A percentile compares a stretch with the other conserved stretches of the same genome.
These are phyloP conservation scores for Gillenia trifoliata DNA, from an alignment of 306 rosid genomes.

Conservation along the genomic window DNA sequence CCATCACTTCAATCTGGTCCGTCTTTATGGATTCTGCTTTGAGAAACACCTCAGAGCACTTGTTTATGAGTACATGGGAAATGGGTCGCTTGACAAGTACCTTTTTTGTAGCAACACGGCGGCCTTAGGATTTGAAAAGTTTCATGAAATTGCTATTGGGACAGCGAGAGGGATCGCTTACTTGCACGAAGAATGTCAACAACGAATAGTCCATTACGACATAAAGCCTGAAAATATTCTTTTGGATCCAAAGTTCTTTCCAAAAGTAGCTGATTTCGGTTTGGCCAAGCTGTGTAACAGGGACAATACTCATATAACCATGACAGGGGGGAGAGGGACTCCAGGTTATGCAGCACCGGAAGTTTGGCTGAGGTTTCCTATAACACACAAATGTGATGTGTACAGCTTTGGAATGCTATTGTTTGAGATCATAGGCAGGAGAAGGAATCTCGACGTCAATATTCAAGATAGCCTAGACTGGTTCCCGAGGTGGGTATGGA, in stretches of 20 bases:
- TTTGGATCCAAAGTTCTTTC: conserved; percentile 16
- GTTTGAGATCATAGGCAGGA: conserved; percentile 41
- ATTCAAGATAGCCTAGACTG: conserved; percentile 31
- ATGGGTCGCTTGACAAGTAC: conserved; percentile 26
- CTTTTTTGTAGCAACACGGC: conserved; percentile 18
- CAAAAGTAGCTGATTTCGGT: conserved; percentile 50
- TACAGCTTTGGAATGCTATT: conserved; percentile 41
- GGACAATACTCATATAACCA: conserved; percentile 24
- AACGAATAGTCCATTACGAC: conserved; percentile 48
- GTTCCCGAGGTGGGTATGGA: conserved; percentile 45
- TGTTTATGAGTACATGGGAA: conserved; percentile 27
- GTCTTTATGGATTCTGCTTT: conserved; percentile 37
- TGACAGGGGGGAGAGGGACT: conserved; percentile 43
- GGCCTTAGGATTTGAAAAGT: conserved; percentile 27
- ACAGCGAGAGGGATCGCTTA: conserved; percentile 42
- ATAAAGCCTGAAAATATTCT: conserved; percentile 51
- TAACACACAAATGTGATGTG: conserved; percentile 34
- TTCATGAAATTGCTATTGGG: conserved; percentile 40
- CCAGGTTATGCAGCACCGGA: conserved; percentile 47
- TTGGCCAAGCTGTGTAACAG: conserved; percentile 40
- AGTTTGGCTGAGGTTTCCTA: conserved; percentile 31
- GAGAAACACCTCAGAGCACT: conserved; percentile 32
- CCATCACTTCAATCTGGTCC: conserved; percentile 41
- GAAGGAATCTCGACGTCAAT: conserved; percentile 31
- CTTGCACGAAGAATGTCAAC: conserved; percentile 41